Conservation (phyloP, 2,329 filamentous ascomycete genomes). For the Fusarium mundagurra region DNA sequence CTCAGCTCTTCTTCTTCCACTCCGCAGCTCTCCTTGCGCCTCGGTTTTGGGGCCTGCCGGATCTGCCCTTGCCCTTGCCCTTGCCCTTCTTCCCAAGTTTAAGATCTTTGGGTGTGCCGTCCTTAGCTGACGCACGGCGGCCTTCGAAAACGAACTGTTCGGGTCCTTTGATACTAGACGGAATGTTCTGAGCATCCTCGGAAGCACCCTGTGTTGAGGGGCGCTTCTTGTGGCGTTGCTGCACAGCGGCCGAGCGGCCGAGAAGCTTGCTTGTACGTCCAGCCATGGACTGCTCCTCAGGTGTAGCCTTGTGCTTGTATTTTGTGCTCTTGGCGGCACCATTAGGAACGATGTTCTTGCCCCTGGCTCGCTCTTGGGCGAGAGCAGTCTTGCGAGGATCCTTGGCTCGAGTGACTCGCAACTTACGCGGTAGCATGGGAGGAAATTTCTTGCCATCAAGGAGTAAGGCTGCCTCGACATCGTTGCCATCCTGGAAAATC, state of each 20-base stretch:
- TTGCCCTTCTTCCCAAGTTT: slow-evolving; percentile 68
- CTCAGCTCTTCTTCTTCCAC: slow-evolving; percentile 56
- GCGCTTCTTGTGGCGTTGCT: slow-evolving; percentile 51
- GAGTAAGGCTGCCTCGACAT: slow-evolving; percentile 89
- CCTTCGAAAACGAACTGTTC: slow-evolving; percentile 85
- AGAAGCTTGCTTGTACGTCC: slow-evolving; percentile 81
- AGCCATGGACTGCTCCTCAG: slow-evolving; percentile 74
- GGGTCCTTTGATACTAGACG: slow-evolving; percentile 61
- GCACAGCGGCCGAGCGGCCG: slow-evolving; percentile 71
- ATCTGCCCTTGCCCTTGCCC: slow-evolving; percentile 58
- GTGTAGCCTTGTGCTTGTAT: slow-evolving; percentile 76
- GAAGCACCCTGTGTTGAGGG: slow-evolving; percentile 32
- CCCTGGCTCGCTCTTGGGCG: slow-evolving; percentile 51
- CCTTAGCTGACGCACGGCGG: slow-evolving; percentile 74
- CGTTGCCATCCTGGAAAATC: slow-evolving; percentile 74
- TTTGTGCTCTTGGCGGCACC: slow-evolving; percentile 54
- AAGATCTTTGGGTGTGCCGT: slow-evolving; percentile 70
- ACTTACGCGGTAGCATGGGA: slow-evolving; percentile 87
- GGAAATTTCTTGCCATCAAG: slow-evolving; percentile 93
- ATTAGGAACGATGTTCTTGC: slow-evolving; percentile 50
- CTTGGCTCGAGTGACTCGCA: slow-evolving; percentile 89
- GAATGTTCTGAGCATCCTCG: slow-evolving; percentile 24
- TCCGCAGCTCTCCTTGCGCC: slow-evolving; percentile 53
- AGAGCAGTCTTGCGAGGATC: slow-evolving; percentile 70
- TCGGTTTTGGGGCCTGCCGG: slow-evolving; percentile 50